Percentiles rank a stretch among this genome's conserved stretches.
Conservation (phyloP, 495 filamentous ascomycete species). For the Talaromyces nanjingensis region DNA sequence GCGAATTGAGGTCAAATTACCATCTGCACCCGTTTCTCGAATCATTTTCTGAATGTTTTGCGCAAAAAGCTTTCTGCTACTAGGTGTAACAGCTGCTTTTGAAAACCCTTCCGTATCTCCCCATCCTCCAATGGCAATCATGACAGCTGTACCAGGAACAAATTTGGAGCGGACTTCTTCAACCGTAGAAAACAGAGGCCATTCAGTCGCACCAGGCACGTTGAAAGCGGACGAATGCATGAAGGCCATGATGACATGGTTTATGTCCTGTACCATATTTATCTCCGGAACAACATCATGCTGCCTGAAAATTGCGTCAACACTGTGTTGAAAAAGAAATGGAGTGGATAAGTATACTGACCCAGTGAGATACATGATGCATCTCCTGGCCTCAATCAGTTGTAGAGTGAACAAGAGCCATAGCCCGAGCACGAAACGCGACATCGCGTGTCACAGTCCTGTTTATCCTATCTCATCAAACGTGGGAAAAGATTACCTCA, state of each 20-base stretch:
- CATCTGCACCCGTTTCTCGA: conserved; percentile 54
- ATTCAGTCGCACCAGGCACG: conserved; percentile 26
- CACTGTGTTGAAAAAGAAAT: background rate
- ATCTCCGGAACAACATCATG: conserved; percentile 43
- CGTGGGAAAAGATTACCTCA: background rate
- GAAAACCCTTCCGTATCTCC: conserved; percentile 60
- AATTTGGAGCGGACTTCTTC: conserved; percentile 51
- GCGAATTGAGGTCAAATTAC: conserved; percentile 20
- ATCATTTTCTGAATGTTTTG: conserved; percentile 59
- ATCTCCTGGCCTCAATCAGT: conserved; percentile 11
- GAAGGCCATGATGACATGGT: conserved; percentile 65
- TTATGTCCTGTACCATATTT: conserved; percentile 39
- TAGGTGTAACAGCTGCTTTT: conserved; percentile 44
- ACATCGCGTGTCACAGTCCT: background rate
- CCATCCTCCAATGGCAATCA: conserved; percentile 71
- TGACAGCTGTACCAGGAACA: conserved; percentile 49
- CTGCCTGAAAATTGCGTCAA: conserved; percentile 28
- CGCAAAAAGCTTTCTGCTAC: conserved; percentile 50
- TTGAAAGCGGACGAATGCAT: conserved; percentile 57
- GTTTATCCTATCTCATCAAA: background rate
- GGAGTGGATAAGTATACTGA: conserved; percentile 15
- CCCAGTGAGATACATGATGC: conserved; percentile 57
- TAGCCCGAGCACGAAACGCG: background rate
- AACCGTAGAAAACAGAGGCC: conserved; percentile 55
- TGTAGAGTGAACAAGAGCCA: background rate